Base-by-base conservation (phyloP, 352 stramenopile species). In the Pythium volutum region DNA sequence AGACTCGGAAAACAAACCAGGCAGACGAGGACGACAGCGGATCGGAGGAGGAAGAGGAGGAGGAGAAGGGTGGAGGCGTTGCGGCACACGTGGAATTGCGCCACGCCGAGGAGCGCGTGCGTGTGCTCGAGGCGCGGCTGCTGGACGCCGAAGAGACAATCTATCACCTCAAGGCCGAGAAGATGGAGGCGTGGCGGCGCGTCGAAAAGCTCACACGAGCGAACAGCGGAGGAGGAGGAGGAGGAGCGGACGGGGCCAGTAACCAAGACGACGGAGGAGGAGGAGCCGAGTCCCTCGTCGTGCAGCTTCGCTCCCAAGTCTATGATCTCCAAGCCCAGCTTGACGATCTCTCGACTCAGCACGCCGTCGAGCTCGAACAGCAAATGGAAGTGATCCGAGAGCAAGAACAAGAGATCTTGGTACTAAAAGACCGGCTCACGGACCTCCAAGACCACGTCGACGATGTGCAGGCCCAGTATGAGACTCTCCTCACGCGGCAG, bases 141-240 rank as follows among this genome's bases (percentile, higher is more conserved):
- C 64, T 93, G 53, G 72, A 86, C 50, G 76, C 78, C 8, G 83
- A 93, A 47, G 81, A 93, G 59, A 77, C 75, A 4, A 89, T 91
- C 41, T 84, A 77, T 62, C 83, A 93, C 67, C 68, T 93, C 11
- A 78, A 84, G 53, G 79, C 81, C 1, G 83, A 93, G 75, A 89
- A 88, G 29, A 61, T 81, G 11, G 73, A 77, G 14, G 75, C 82
- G 8, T 61, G 77, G 59, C 69, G 81, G 18, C 61, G 82, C 22
- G 71, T 86, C 15, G 81, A 93, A 69, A 73, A 67, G n/a, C 68
- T 91, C 20, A 73, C 68, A 23, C 23, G 53, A 7, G 12, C 20
- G 1, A 47, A 47, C 2, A 53, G 46, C 14, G 23, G 26, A 39
- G 26, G 25, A 33, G 22, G 22, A n/a, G 45, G 14, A 3, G 7